Conservation (phyloP, 352 stramenopile species). For the Pythium aphanidermatum region DNA sequence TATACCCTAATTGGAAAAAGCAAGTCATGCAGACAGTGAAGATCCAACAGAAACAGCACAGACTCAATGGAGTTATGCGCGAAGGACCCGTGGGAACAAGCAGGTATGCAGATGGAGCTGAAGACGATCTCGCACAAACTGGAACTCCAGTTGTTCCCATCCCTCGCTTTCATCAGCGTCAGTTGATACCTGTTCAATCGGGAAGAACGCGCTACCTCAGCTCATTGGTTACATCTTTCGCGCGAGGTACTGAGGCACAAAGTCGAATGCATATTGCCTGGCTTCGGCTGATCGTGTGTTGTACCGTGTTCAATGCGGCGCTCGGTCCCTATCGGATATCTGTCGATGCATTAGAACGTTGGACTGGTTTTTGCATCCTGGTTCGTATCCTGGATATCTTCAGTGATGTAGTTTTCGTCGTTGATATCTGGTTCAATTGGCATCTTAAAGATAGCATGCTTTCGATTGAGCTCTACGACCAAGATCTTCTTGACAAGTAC, state of each 20-base stretch:
- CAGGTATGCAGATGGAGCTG: not conserved
- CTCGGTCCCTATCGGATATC: constrained; percentile 47
- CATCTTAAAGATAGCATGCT: constrained; percentile 31
- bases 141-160: not conserved
- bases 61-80: constrained; percentile 7
- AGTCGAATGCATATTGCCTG: constrained; percentile 35
- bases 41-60: constrained; percentile 36
- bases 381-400: constrained; percentile 31
- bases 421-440: constrained; percentile 57
- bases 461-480: constrained; percentile 51
- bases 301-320: constrained; percentile 35
- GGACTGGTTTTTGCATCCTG: constrained; percentile 18
- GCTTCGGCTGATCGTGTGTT: constrained; percentile 28
- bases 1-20: constrained; percentile 43
- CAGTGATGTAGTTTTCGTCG: constrained; percentile 30
- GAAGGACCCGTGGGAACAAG: not conserved
- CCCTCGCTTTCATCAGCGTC: not conserved
- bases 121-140: constrained; percentile 1
- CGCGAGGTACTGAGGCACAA: constrained; percentile 28
- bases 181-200: not conserved
- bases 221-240: not conserved
- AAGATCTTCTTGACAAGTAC: constrained; percentile 34
- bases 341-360: constrained; percentile 33
- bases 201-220: not conserved
- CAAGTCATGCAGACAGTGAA: constrained; percentile 43